Percentiles rank a stretch among this genome's conserved stretches.
Conservation (phyloP, 129 eudicot species). For the Heracleum sosnowskyi region DNA sequence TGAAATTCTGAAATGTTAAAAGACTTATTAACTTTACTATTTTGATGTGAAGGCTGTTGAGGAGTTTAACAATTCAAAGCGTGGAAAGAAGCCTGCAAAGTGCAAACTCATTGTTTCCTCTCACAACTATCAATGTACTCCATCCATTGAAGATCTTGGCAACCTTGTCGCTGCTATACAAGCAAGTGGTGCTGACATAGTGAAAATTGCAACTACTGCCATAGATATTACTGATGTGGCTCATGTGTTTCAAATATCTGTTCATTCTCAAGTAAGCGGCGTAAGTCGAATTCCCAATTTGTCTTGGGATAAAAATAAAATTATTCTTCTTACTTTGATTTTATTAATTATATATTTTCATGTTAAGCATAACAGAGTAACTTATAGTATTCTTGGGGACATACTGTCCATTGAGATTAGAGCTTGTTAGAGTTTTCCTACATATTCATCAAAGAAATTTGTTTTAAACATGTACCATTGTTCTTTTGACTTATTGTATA, state of each 20-base stretch:
- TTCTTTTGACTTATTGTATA: no score
- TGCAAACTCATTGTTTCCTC: slow-evolving; percentile 87
- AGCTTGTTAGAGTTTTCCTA: no score
- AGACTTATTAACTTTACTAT: not conserved
- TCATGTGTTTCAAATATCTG: slow-evolving; percentile 73
- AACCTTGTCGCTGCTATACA: slow-evolving; percentile 86
- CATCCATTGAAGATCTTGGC: slow-evolving; percentile 79
- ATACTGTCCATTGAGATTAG: no score
- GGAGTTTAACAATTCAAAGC: slow-evolving; percentile 45
- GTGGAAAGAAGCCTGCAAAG: slow-evolving; percentile 54
- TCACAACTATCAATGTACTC: slow-evolving; percentile 80
- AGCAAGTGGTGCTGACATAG: slow-evolving; percentile 96
- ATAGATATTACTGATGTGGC: slow-evolving; percentile 80
- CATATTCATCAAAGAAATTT: no score
- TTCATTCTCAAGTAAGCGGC: slow-evolving; percentile 83
- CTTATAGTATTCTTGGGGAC: no score
- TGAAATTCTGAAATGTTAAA: not conserved
- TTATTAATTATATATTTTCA: no score
- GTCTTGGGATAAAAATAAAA: not conserved
- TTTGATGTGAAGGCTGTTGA: slow-evolving; percentile 55
- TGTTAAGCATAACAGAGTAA: no score
- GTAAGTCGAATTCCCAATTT: slow-evolving; percentile 31
- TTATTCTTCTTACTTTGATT: no score
- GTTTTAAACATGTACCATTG: no score
- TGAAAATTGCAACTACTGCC: slow-evolving; percentile 93